Evolutionary conservation across 495 filamentous ascomycete genomes (phyloP), one percentile per base, ranked within the genome.

Genomic region (Aspergillus cristatus): DNA sequence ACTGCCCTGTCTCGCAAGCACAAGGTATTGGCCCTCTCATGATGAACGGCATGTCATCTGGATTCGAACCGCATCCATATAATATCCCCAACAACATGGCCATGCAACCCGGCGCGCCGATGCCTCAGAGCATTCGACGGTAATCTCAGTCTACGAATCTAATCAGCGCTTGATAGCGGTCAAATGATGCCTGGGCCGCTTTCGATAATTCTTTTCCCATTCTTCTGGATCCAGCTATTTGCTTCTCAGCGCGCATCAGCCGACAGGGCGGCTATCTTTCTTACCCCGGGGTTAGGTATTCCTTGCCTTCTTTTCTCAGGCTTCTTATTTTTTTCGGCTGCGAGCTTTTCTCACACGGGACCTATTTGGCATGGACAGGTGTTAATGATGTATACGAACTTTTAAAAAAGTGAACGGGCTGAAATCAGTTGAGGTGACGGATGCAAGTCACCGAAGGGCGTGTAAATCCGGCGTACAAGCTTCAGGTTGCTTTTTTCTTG

Each of bases 1-100:
- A 98, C 55, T 98, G 91, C 48, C 86, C 93, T 1, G 82, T 97
- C 15, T 83, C 86, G 6, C 85, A 93, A 52, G 76, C 81, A 17
- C 93, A 97, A 56, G 86, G 88, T 8, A 58, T 95, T 7, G 72
- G 76, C 33, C 71, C 74, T 16, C 66, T 81, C 7, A 76, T 75
- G 49, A 79, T 88, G 76, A 71, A 73, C 41, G 72, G 76, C 38
- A 58, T 67, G 53, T 43, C 55, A 7, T 37, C 59, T 22, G 63
- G 59, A 25, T 67, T 47, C 28, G 63, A 67, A 2, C 49, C 46
- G 6, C 59, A 65, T 33, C 58, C 53, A 2, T 65, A 67, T 35
- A 55, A 51, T 39, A 58, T 67, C 47, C 42, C 62, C 22, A 42
- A 40, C 22, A 46, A 50, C 18, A 63, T 67, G 63, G 63, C 48